Conservation (phyloP, 306 rosid genomes). For the Betula pendula region DNA sequence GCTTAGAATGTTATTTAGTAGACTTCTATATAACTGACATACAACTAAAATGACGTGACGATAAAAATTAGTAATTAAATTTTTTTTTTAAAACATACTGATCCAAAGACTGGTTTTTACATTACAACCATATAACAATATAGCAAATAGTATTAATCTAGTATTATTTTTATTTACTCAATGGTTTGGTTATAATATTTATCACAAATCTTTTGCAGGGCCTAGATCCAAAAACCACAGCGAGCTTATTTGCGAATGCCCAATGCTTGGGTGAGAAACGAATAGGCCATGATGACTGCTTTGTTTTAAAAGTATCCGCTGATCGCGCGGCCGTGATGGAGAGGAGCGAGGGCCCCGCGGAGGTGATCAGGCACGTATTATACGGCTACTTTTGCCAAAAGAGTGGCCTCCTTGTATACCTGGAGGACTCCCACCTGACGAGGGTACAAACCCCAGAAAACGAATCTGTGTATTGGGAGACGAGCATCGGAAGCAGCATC, state of each 20-base stretch:
- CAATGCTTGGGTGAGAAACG: slow-evolving; percentile 86
- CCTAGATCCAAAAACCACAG: slow-evolving; percentile 88
- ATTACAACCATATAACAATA: no score
- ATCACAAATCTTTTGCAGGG: slow-evolving; percentile 45
- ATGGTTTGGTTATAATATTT: neutral
- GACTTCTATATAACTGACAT: no score
- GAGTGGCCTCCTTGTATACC: slow-evolving; percentile 83
- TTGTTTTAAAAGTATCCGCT: slow-evolving; percentile 71
- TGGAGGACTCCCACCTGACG: slow-evolving; percentile 93
- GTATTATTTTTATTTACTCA: neutral
- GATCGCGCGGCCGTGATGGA: slow-evolving; percentile 85
- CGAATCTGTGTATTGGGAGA: slow-evolving; percentile 87
- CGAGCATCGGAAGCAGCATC: slow-evolving; percentile 91
- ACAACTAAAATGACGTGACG: no score
- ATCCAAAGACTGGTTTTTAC: no score
- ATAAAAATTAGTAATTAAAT: neutral
- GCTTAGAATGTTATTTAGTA: no score
- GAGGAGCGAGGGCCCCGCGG: slow-evolving; percentile 85
- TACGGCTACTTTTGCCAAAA: slow-evolving; percentile 94
- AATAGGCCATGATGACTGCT: slow-evolving; percentile 80
- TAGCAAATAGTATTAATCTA: no score
- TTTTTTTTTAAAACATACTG: no score
- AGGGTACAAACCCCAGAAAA: slow-evolving; percentile 60
- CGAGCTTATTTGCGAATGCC: slow-evolving; percentile 84
- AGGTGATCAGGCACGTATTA: slow-evolving; percentile 81